Evolutionary conservation across 306 rosid genomes (phyloP), one percentile per base, ranked within the genome.

Genomic region (Sechiopsis laciniata): DNA sequence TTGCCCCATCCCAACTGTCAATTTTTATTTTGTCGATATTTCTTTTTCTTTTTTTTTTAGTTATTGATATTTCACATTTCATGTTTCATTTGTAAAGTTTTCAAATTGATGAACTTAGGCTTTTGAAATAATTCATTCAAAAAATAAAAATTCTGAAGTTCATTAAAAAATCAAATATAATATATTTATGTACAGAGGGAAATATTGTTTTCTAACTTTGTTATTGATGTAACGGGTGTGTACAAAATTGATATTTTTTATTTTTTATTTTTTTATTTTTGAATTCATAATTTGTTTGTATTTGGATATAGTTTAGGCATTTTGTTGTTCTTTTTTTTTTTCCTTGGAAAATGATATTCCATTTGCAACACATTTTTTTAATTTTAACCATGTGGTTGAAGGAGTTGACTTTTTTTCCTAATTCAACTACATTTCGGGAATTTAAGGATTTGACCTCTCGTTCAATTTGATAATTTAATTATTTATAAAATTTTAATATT

Each of bases 281-380:
- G 14, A 17, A 35, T 63, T 37, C 3, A 35, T 67, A 45, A 20
- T 21, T 68, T 68, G 73, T 50, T 69, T 50, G 45, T 69, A 69
- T 69, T 69, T 68, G 20, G 24, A 68, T 67, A 10, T 48, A 7
- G 9, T 48, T 68, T 67, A 0, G 13, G 10, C 0, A 42, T 46
- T 20, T 14, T 20, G 37, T 62, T 26, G 6, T 6, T 16, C 11
- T 59, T 59, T 21, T 3, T 5, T 21, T 20, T 0, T 57, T 2
- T 57, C 24, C 13, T 24, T 14, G 10, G 5, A 60, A 60, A 14
- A 58, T 22, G 37, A 58, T 57, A 2, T 13, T 59, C 6, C 6
- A n/a, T 13, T 22, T n/a, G n/a, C n/a, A n/a, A n/a, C n/a, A n/a
- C n/a, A n/a, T n/a, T n/a, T n/a, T n/a, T n/a, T n/a, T n/a, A n/a